phyloP scores from a whole-genome alignment of 495 filamentous ascomycete genomes.

The Glarea lozoyensis region DNA sequence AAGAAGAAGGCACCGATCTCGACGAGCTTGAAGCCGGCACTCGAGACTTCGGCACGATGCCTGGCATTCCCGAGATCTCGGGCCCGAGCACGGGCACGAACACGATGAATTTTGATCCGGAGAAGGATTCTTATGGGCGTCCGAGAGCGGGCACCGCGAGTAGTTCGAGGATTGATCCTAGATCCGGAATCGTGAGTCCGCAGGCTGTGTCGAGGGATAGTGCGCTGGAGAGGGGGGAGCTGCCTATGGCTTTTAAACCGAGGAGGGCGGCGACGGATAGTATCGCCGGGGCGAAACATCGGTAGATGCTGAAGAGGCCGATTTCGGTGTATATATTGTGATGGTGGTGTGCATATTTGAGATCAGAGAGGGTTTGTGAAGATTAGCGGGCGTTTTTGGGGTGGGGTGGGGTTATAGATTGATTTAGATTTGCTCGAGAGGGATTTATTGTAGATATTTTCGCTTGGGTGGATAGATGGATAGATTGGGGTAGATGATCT shows the following conservation, averaged over 20 bases:
- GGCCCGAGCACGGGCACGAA: slow-evolving; percentile 10
- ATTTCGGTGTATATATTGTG: no score
- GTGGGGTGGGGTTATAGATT: no score
- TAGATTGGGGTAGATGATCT: no score
- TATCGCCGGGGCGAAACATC: slow-evolving; percentile 5
- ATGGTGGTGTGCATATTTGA: no score
- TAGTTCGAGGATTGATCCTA: slow-evolving; percentile 19
- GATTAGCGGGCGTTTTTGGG: no score
- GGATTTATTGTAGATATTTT: no score
- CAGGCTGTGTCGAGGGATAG: slow-evolving; percentile 23
- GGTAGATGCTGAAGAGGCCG: no score
- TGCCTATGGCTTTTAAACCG: slow-evolving; percentile 4
- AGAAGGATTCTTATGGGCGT: not conserved
- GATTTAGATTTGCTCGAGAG: no score
- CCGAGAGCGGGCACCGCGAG: not conserved
- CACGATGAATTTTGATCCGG: slow-evolving; percentile 2
- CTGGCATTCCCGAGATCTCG: slow-evolving; percentile 26
- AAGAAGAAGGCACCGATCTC: slow-evolving; percentile 20
- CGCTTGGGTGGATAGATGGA: no score
- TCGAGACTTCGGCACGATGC: slow-evolving; percentile 21
- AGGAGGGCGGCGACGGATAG: not conserved
- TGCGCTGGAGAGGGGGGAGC: slow-evolving; percentile 16
- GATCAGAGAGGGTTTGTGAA: no score
- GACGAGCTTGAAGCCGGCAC: slow-evolving; percentile 28
- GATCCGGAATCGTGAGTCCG: slow-evolving; percentile 25